Evolutionary conservation across 495 filamentous ascomycete species (phyloP).

Genomic region (Diplogelasinospora grovesii): DNA sequence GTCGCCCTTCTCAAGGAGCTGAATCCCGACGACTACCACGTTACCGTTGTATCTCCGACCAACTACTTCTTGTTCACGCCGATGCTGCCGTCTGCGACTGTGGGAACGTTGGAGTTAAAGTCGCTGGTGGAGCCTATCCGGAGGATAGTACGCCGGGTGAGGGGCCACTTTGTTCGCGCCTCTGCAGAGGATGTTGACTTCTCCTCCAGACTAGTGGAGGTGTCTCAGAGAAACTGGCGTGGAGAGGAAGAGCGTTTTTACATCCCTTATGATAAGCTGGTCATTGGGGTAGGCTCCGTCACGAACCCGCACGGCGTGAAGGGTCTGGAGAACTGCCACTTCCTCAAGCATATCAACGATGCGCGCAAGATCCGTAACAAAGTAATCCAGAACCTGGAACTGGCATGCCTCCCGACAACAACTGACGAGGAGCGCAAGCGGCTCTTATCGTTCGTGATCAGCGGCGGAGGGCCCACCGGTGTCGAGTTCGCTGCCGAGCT

Average conservation of each 20-base stretch:
- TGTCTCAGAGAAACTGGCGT: constrained; percentile 62
- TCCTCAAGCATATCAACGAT: constrained; percentile 90
- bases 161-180: constrained; percentile 86
- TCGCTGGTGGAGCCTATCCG: constrained; percentile 91
- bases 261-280: constrained; percentile 97
- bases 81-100: constrained; percentile 93
- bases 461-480: constrained; percentile 92
- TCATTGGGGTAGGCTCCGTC: constrained; percentile 84
- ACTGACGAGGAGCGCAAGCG: constrained; percentile 80
- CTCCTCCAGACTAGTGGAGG: constrained; percentile 81
- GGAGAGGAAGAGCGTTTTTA: constrained; percentile 78
- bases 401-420: constrained; percentile 89
- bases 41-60: constrained; percentile 86
- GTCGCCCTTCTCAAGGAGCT: constrained; percentile 87
- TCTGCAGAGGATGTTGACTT: constrained; percentile 84
- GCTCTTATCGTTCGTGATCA: constrained; percentile 87
- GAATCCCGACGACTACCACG: constrained; percentile 83
- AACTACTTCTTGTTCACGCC: constrained; percentile 99
- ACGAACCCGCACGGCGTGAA: constrained; percentile 96
- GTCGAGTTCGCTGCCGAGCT: constrained; percentile 97
- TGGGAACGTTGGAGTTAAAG: constrained; percentile 86
- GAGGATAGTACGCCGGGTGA: constrained; percentile 66
- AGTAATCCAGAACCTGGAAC: constrained; percentile 87
- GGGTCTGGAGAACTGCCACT: constrained; percentile 89
- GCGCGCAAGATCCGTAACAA: constrained; percentile 81